Conservation (phyloP, 2,329 filamentous ascomycete species). For the Botrytis sinoallii region DNA sequence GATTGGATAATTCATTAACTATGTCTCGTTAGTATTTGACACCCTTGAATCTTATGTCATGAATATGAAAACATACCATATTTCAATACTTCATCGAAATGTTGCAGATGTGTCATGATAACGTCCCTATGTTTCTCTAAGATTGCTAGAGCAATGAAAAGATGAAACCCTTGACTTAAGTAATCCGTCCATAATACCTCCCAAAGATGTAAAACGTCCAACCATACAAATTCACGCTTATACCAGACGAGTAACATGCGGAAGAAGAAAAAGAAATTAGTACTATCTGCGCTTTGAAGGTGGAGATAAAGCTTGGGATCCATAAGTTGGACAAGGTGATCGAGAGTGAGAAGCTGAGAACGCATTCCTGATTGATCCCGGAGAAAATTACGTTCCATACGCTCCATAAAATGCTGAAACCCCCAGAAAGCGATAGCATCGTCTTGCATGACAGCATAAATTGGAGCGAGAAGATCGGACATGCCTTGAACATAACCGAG, state of each 20-base stretch:
- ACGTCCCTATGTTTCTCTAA: constrained; percentile 94
- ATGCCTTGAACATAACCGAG: constrained; percentile 98
- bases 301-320: constrained; percentile 92
- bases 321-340: constrained; percentile 95
- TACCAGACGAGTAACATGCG: constrained; percentile 99
- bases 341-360: constrained; percentile 81
- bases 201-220: constrained; percentile 84
- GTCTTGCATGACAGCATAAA: constrained; percentile 96
- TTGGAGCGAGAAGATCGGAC: constrained; percentile 92
- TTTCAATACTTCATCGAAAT: constrained; percentile 97
- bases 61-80: constrained; percentile 61
- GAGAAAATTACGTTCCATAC: constrained; percentile 97
- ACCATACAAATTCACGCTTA: constrained; percentile 93
- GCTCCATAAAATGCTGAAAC: constrained; percentile 93
- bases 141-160: constrained; percentile 92
- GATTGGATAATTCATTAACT: constrained; percentile 95
- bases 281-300: constrained; percentile 84
- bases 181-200: constrained; percentile 94
- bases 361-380: constrained; percentile 97
- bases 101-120: constrained; percentile 89
- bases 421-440: constrained; percentile 97
- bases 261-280: constrained; percentile 99
- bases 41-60: neutral
- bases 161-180: constrained; percentile 81
- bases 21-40: constrained; percentile 1